Percentiles rank a stretch among this genome's conserved stretches.
Evolutionary conservation across 495 filamentous ascomycete species (phyloP).

Genomic region (Penicillium mononematosum): DNA sequence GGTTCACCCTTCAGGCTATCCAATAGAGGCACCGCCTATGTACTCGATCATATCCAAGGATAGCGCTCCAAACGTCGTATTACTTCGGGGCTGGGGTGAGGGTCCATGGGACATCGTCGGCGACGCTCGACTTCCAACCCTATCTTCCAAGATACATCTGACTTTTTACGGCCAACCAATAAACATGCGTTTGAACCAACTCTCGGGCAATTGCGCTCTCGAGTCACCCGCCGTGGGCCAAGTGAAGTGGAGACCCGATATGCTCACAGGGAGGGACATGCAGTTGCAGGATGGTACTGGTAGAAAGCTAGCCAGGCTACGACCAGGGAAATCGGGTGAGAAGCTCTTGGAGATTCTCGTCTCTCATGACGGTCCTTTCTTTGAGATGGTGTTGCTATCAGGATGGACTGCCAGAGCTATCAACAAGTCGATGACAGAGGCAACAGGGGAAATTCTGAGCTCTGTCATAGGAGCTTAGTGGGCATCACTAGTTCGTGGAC

Average conservation of each 20-base stretch:
- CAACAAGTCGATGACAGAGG: neutral
- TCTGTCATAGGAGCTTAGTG: neutral
- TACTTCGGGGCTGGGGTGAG: slow-evolving; percentile 2
- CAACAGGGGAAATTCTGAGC: neutral
- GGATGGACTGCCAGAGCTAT: neutral
- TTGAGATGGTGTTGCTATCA: slow-evolving; percentile 5
- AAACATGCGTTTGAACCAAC: neutral
- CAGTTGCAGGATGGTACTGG: slow-evolving; percentile 4
- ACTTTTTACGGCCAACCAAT: neutral
- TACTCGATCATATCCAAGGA: neutral
- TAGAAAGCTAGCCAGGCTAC: neutral
- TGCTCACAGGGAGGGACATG: neutral
- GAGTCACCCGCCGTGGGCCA: neutral
- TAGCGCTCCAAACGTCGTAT: neutral
- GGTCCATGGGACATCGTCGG: slow-evolving; percentile 1
- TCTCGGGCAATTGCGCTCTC: neutral
- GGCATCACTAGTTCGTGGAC: neutral
- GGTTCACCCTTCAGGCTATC: slow-evolving; percentile 12
- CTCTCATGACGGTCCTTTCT: neutral
- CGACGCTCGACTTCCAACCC: slow-evolving; percentile 1
- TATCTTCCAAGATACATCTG: neutral
- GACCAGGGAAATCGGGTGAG: neutral
- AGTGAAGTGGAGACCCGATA: slow-evolving; percentile 2
- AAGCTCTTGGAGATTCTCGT: slow-evolving; percentile 1
- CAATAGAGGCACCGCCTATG: slow-evolving; percentile 10